Base-by-base conservation (phyloP, 495 filamentous ascomycete genomes). In the Hypoxylon fragiforme region DNA sequence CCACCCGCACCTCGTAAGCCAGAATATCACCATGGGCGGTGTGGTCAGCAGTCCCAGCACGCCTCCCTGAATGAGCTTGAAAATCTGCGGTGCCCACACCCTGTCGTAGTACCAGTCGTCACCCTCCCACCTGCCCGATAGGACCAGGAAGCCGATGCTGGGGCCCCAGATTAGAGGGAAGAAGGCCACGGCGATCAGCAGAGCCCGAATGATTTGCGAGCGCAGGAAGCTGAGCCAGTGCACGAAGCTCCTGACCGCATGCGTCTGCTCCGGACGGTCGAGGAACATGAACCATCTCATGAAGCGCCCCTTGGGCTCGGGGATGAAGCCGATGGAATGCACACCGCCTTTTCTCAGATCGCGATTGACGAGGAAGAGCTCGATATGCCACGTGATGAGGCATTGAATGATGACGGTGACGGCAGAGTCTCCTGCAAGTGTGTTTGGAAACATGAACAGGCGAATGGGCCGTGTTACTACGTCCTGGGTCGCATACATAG, bases 1-100 rank as follows among this genome's bases (percentile, higher is more conserved):
- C 75, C 73, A 78, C 5, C 73, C 75, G 9, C 68, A 70, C 35
- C 72, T 63, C 20, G 65, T 60, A 50, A 78, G 50, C 70, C 68
- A 76, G 54, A 73, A 72, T 22, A 59, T 39, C 40, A 68, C 68
- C 65, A 77, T 70, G 21, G 49, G 44, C 14, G 73, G 73, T 58
- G 72, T 74, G 42, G 60, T 62, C 30, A 71, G 44, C 48, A 73
- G 35, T 24, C 64, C 73, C 31, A 76, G 50, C 45, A 70, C 54
- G 21, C 57, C 70, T 50, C 73, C 73, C 41, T 68, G 61, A 26
- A 78, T 42, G 20, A 68, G 41, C 62, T 78, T 78, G 39, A 74
- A 78, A 28, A 77, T 35, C 56, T 73, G 45, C 20, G 71, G 74
- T 48, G 64, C 55, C 75, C 75, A 78, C 44, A 50, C 65, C 14